Conservation (phyloP, 2,329 filamentous ascomycete genomes). For the Grosmannia clavigera region DNA sequence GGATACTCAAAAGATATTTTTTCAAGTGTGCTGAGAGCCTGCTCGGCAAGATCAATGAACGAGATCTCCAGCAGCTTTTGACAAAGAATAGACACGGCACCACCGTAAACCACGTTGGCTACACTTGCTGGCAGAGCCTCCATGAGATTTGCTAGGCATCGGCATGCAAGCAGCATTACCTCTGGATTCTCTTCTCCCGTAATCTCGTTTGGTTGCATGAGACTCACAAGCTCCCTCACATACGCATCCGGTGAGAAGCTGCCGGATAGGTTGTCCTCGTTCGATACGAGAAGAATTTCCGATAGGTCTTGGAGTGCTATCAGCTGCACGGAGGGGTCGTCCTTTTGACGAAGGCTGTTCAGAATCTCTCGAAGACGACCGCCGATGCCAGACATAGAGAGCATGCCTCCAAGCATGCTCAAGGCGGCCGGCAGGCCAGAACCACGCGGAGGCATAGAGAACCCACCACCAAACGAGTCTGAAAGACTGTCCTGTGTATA, state of each 20-base stretch:
- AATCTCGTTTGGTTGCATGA: constrained; percentile 87
- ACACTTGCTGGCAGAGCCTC: constrained; percentile 88
- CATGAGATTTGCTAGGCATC: constrained; percentile 94
- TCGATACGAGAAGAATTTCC: constrained; percentile 85
- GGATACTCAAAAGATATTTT: constrained; percentile 97
- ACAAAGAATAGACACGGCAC: constrained; percentile 86
- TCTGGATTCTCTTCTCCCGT: constrained; percentile 81
- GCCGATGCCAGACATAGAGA: constrained; percentile 81
- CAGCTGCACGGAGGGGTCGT: constrained; percentile 76
- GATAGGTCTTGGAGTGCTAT: constrained; percentile 89
- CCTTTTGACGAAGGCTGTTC: constrained; percentile 64
- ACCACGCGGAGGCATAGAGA: constrained; percentile 53
- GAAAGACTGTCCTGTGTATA: constrained; percentile 21
- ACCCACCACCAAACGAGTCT: constrained; percentile 46
- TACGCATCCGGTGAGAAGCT: constrained; percentile 92
- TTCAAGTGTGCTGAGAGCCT: constrained; percentile 88
- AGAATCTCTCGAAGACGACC: constrained; percentile 68
- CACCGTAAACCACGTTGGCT: constrained; percentile 93
- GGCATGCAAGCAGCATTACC: constrained; percentile 92
- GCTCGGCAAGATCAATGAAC: constrained; percentile 94
- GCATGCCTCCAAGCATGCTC: constrained; percentile 79
- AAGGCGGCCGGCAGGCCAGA: constrained; percentile 67
- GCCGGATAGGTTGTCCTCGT: constrained; percentile 89
- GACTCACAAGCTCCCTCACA: constrained; percentile 79
- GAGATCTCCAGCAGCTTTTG: constrained; percentile 92